These are phyloP conservation scores for Trichoderma virens DNA, from an alignment of 495 filamentous ascomycete genomes.

Conservation along the genomic window DNA sequence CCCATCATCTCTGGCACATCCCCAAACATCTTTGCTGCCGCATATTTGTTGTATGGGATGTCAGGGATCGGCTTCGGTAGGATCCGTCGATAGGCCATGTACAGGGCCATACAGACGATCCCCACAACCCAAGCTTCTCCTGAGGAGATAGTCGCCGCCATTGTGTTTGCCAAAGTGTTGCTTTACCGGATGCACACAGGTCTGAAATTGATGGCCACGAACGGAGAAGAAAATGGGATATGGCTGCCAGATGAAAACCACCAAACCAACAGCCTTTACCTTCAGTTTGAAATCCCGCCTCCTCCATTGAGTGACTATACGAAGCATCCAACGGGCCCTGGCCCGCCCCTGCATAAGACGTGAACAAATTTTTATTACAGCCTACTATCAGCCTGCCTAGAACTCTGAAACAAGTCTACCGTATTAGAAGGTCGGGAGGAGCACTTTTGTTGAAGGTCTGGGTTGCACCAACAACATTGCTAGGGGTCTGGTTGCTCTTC, in stretches of 20 bases:
- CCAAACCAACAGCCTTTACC: neutral
- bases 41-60: slow-evolving; percentile 25
- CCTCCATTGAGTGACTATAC: neutral
- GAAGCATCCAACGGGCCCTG: neutral
- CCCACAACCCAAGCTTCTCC: neutral
- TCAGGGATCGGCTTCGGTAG: slow-evolving; percentile 24
- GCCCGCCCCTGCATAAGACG: neutral
- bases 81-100: neutral
- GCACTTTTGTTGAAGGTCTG: neutral
- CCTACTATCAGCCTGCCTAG: too few species aligned
- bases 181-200: neutral
- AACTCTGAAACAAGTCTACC: too few species aligned
- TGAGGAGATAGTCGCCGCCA: neutral
- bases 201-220: neutral
- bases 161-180: neutral
- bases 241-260: neutral
- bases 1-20: slow-evolving; percentile 21
- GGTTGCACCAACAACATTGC: neutral
- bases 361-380: neutral
- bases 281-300: neutral
- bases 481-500: neutral
- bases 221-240: neutral
- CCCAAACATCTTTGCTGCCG: slow-evolving; percentile 15
- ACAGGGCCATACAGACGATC: neutral
- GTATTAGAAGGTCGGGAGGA: neutral